Base-by-base conservation (phyloP, 768 basidiomycete genomes). In the Coprinellus aureogranulatus region DNA sequence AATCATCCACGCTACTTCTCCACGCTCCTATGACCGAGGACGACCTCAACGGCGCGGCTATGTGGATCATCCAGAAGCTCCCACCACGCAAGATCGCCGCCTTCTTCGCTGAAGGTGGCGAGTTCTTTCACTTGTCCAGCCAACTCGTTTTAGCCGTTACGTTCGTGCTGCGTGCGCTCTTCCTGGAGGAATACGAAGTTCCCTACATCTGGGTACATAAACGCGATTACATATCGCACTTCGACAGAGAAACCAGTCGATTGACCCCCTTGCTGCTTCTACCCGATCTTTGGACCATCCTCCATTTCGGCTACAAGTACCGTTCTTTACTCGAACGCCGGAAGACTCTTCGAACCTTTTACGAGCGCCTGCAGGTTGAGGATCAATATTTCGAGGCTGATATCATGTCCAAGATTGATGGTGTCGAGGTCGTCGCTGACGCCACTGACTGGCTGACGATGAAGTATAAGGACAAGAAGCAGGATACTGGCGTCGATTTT, bases 141-240 rank as follows among this genome's bases (percentile, higher is more conserved):
- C 81, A 86, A 9, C 77, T 97, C 58, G 86, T 93, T 56, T 73
- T 83, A 59, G 91, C 94, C 2, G 90, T 98, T 58, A 85, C 88
- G 1, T 83, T 80, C 62, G 85, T 88, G 47, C 79, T 99, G 34
- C 81, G 86, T 31, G 91, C 86, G 68, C 79, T 98, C 54, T 95
- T 98, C 71, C 72, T 92, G 50, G 85, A 93, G 42, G 85, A 92
- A 64, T 88, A 90, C 61, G 97, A 99, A 70, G 95, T 98, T 6
- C 94, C 97, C 0, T 95, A 94, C 72, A 86, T 98, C 60, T 97
- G 90, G 89, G 85, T 86, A 18, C 93, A 98, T 77, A 92, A 91
- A 65, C 83, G 91, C 37, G 97, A 99, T 69, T 89, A 91, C 66
- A 88, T 98, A 65, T 85, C 86, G 46, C 84, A 89, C 69, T 91